Base-by-base conservation (phyloP, 345 rosid species). In the Sonneratia alba region DNA sequence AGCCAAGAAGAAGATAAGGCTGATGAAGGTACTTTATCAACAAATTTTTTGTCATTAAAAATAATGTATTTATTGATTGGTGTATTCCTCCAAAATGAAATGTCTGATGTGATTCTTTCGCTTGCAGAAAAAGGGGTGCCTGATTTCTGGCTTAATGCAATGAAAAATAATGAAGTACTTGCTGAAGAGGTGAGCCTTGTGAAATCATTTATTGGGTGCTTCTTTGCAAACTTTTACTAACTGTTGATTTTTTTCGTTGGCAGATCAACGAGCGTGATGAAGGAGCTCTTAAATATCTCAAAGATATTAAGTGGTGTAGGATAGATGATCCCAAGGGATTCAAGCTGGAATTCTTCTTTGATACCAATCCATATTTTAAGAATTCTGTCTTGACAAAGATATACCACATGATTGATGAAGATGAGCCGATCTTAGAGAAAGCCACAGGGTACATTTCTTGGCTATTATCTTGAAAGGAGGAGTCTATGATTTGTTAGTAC, bases 321-420 rank as follows among this genome's bases (percentile, higher is more conserved):
- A 82, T 89, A 67, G 92, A 86, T 68, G 94, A 92, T 16, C 97
- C 94, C 49, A 96, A 96, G 78, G 98, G 99, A 55, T 96, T 92
- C 85, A 96, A 96, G 83, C 92, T 96, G 47, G 99, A 96, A 73
- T 96, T 96, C 77, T 83, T 78, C 80, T 96, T 96, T 74, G 96
- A 88, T 36, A 71, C 91, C 37, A 96, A 96, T 77, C 98, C 97
- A 32, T 92, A 70, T 79, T 96, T 96, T 84, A 92, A 88, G 81
- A 92, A 91, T 80, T 15, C 90, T 67, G 82, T 92, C 66, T 83
- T 96, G 89, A 87, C 91, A 1, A 96, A 96, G 87, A 84, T 92
- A 27, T 96, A 96, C 75, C 95, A 96, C 83, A 92, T 96, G 98
- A 89, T 92, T 75, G 99, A 96, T 83, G 99, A 96, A 74, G 96